phyloP scores from a whole-genome alignment of 1,139 yeast species.

The Trichomonascaceae sp. region DNA sequence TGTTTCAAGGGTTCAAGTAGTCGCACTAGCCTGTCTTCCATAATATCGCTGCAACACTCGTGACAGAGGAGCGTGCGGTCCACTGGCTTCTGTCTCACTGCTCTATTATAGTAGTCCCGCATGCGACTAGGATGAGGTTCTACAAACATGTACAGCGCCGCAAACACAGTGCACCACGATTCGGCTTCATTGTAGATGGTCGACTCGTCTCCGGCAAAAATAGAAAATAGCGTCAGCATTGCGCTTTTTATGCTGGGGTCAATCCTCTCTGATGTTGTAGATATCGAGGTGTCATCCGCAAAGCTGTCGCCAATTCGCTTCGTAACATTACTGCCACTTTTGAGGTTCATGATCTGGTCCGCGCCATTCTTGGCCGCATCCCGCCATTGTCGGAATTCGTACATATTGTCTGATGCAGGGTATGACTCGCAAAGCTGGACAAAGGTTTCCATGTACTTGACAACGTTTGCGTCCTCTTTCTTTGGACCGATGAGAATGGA shows the following conservation, averaged over 20 bases:
- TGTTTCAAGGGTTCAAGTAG: conserved; percentile 50
- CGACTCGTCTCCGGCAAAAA: conserved; percentile 37
- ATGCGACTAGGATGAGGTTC: conserved; percentile 39
- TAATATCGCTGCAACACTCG: conserved; percentile 44
- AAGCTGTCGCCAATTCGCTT: conserved; percentile 19
- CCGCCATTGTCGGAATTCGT: conserved; percentile 17
- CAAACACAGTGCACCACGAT: conserved; percentile 61
- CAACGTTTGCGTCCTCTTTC: conserved; percentile 10
- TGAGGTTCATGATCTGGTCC: conserved; percentile 1
- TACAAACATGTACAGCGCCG: conserved; percentile 49
- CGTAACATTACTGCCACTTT: conserved; percentile 9
- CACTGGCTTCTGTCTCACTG: conserved; percentile 25
- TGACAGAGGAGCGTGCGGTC: conserved; percentile 41
- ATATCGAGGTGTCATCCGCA: conserved; percentile 43
- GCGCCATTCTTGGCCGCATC: conserved; percentile 9
- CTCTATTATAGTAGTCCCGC: conserved; percentile 29
- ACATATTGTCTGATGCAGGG: conserved; percentile 8
- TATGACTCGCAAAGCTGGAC: conserved; percentile 12
- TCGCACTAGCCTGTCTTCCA: conserved; percentile 45
- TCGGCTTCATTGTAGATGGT: conserved; percentile 20
- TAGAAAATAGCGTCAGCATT: conserved; percentile 7
- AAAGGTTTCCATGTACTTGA: conserved; percentile 10
- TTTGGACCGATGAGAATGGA: conserved; percentile 5
- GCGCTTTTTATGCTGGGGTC: conserved; percentile 4
- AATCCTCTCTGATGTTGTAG: conserved; percentile 28